Conservation (phyloP, 306 rosid species). For the Trifolium dubium region DNA sequence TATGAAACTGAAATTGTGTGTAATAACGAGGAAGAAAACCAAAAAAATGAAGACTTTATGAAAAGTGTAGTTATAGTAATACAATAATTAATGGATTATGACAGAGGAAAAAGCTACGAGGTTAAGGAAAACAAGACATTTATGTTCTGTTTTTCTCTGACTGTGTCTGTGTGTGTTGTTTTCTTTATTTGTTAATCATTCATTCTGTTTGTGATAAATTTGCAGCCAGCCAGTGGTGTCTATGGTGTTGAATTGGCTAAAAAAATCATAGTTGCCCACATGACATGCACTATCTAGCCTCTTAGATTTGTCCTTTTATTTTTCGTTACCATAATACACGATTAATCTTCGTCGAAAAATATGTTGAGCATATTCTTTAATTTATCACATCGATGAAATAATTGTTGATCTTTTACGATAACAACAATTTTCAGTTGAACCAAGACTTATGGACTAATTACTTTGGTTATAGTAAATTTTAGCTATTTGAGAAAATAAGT, state of each 20-base stretch:
- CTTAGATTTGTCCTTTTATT: constrained; percentile 19
- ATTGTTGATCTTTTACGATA: too few relatives aligned
- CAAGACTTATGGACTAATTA: too few relatives aligned
- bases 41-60: constrained; percentile 28
- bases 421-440: too few relatives aligned
- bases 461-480: too few relatives aligned
- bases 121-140: constrained; percentile 31
- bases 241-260: constrained; percentile 3
- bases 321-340: background rate
- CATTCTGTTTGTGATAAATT: constrained; percentile 32
- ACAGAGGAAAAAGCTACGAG: constrained; percentile 47
- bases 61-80: background rate
- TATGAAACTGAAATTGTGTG: constrained; percentile 36
- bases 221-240: constrained; percentile 36
- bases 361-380: too few relatives aligned
- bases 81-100: constrained; percentile 37
- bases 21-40: constrained; percentile 19
- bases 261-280: constrained; percentile 5
- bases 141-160: constrained; percentile 32
- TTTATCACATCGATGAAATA: too few relatives aligned
- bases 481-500: too few relatives aligned
- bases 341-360: too few relatives aligned
- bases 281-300: constrained; percentile 16
- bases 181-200: constrained; percentile 42
- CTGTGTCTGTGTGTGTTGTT: background rate